Evolutionary conservation across 2,329 filamentous ascomycete species (phyloP), one percentile per base, ranked within the genome.

Genomic region (Monosporascus sp.): DNA sequence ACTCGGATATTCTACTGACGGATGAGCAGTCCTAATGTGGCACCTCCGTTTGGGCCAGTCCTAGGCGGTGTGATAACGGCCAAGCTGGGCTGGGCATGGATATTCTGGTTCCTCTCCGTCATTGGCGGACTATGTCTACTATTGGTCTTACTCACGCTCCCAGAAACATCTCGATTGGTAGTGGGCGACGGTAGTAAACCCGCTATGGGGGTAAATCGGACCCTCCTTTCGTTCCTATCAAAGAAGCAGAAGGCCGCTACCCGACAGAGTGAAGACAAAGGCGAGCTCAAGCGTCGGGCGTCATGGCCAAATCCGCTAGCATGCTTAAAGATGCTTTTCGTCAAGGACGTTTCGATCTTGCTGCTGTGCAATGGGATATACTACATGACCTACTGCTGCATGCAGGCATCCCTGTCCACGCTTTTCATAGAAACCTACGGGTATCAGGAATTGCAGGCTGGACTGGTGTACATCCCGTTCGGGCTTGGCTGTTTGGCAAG

Each of bases 21-120:
- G 17, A 25, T 7, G 24, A 45, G 11, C 7, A 60, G 69, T 24
- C 62, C 67, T 1, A 69, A 75, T 0, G 51, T 79, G 9, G 57
- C 57, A 25, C 57, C 57, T 5, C 60, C 60, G 2, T 24, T 67
- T 8, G 64, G 75, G 0, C 78, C 78, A 0, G 68, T 79, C 8
- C 64, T 80, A 6, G 77, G 78, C 6, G 78, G 77, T 3, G 52
- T 77, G 1, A 62, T 81, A 7, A 67, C 68, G n/a, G 67, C 75
- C 25, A 74, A 70, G 51, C 62, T 76, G 1, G 75, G 75, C 1
- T 81, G 77, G 77, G 62, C 70, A 49, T 68, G 67, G 48, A 73
- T 77, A 37, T 78, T 79, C 56, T 78, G 75, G 75, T 76, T 78
- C 47, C 60, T 81, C 11, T 67, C 71, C 1, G 75, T 80, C 18